Evolutionary conservation across 73 alveolate species (phyloP).

Genomic region (Stentor coeruleus): DNA sequence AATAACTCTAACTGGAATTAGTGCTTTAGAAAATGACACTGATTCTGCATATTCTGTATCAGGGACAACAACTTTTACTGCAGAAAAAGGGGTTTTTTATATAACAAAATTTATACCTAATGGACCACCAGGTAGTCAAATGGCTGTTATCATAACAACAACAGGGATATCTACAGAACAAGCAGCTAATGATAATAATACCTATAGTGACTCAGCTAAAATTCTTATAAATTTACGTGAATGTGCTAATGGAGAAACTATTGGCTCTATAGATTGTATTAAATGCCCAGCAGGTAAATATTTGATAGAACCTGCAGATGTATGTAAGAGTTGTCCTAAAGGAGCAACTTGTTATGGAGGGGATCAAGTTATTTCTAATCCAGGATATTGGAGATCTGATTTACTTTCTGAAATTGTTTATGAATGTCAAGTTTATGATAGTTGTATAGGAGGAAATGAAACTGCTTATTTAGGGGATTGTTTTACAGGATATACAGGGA

Average conservation of each 20-base stretch:
- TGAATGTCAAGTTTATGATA: neutral
- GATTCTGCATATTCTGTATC: neutral
- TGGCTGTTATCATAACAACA: neutral
- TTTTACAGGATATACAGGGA: conserved; percentile 54
- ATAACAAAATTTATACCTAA: neutral
- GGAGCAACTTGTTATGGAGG: neutral
- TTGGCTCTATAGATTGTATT: neutral
- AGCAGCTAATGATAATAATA: neutral
- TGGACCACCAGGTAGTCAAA: neutral
- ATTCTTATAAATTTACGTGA: neutral
- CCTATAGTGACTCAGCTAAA: neutral
- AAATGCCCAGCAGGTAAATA: neutral
- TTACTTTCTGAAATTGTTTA: neutral
- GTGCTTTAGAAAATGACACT: too few relatives aligned
- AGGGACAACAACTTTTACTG: neutral
- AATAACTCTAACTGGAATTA: too few relatives aligned
- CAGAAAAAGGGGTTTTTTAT: neutral
- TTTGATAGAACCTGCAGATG: neutral
- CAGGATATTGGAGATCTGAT: conserved; percentile 9
- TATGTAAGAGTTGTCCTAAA: neutral
- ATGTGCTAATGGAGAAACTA: neutral
- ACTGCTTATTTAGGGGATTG: conserved; percentile 45
- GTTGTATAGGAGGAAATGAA: neutral
- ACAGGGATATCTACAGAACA: neutral
- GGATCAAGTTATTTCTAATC: neutral